Evolutionary conservation across 75 land plant species (phyloP).

Genomic region (Picea glauca): DNA sequence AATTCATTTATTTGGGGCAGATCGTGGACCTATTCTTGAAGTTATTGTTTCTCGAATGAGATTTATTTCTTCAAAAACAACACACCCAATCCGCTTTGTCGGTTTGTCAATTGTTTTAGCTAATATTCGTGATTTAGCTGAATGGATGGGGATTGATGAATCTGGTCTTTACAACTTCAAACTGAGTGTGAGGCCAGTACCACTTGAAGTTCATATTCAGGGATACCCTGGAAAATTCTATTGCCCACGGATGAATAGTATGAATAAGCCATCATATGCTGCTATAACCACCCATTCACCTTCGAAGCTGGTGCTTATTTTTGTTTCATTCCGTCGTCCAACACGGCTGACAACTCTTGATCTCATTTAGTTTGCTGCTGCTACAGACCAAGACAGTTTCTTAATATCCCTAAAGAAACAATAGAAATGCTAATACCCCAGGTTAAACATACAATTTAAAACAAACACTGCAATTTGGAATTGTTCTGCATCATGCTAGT

Average conservation of each 20-base stretch:
- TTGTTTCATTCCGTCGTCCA: constrained; percentile 97
- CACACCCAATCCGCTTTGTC: background rate
- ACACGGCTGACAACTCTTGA: constrained; percentile 94
- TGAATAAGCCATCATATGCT: constrained; percentile 99
- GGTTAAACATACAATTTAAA: constrained; percentile 76
- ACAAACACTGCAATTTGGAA: constrained; percentile 96
- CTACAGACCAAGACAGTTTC: constrained; percentile 77
- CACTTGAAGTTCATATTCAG: constrained; percentile 99
- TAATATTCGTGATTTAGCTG: constrained; percentile 60
- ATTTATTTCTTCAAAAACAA: background rate
- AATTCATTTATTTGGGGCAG: constrained; percentile 93
- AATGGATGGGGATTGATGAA: constrained; percentile 92
- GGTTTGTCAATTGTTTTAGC: too few species aligned
- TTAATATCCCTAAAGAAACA: constrained; percentile 70
- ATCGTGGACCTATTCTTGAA: constrained; percentile 96
- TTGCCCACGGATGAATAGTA: constrained; percentile 98
- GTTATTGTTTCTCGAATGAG: constrained; percentile 17
- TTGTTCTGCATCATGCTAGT: constrained; percentile 98
- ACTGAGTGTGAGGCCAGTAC: constrained; percentile 98
- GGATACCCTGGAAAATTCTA: constrained; percentile 97
- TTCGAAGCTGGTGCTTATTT: constrained; percentile 85
- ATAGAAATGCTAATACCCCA: constrained; percentile 76
- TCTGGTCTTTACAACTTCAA: constrained; percentile 93
- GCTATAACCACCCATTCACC: constrained; percentile 98
- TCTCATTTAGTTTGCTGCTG: constrained; percentile 94